Base-by-base conservation (phyloP, 371 early-diverging fungal genomes). In the Apophysomyces sp. region DNA sequence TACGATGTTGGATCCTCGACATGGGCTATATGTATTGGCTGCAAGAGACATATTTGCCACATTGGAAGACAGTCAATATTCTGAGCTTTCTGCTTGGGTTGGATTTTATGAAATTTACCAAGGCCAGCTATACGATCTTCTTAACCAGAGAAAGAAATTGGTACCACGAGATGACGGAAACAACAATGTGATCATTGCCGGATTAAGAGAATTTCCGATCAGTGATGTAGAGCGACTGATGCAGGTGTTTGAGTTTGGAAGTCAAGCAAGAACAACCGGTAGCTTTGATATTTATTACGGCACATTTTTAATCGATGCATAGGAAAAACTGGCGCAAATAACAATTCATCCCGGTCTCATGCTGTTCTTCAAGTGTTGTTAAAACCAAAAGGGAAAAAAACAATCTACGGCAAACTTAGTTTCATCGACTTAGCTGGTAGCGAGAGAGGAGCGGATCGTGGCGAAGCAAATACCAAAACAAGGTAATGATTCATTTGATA, bases 401-500 rank as follows among this genome's bases (percentile, higher is more conserved):
- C 85, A 12, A 80, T 89, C 13, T 71, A 74, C 62, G 95, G 96
- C 41, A 98, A 97, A 70, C 82, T 98, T 24, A 94, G 92, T 72
- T 98, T 99, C 73, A 97, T 99, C 57, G 99, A 99, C 82, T 77
- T 99, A 60, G 99, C 99, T 8, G 99, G 99, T 16, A 96, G 94
- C 75, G 99, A 99, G 77, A 89, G 99, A 56, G 99, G 99, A 16
- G 94, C 95, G 3, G 99, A 99, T 72, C 86, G 99, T 59, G 98
- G 97, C 9, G 95, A 95, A 30, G 85, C 94, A 0, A 90, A 95
- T 73, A 80, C 86, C 40, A 89, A 94, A 68, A 97, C 97, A 55
- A 80, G 96, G 87, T 81, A 81, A 70, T 54, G 72, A 68, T 2
- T 18, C 51, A 28, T 51, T 54, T 11, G 28, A 40, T 29, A 8